A percentile compares a stretch with the other conserved stretches of the same genome.
Evolutionary conservation across 2,329 filamentous ascomycete genomes (phyloP).

Genomic region (Dactylonectria macrodidyma): DNA sequence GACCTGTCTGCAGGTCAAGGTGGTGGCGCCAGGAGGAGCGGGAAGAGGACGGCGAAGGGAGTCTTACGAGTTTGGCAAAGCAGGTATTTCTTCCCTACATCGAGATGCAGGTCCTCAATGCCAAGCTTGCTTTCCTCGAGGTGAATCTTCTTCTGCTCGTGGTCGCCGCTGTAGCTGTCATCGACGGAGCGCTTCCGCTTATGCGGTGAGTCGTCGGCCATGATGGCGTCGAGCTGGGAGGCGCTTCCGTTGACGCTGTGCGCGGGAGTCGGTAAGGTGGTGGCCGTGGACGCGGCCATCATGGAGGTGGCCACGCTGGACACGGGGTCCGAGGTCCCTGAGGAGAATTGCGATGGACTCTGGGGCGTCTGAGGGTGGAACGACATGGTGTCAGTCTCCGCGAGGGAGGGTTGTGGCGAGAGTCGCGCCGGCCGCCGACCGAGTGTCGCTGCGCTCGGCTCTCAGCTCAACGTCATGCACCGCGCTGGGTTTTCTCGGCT

Average conservation of each 20-base stretch:
- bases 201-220: conserved; percentile 68
- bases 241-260: conserved; percentile 73
- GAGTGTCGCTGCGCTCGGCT: conserved; percentile 53
- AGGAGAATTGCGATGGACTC: conserved; percentile 75
- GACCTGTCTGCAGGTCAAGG: conserved; percentile 40
- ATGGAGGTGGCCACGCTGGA: conserved; percentile 68
- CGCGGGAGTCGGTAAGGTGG: conserved; percentile 73
- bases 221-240: conserved; percentile 61
- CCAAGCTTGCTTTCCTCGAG: conserved; percentile 73
- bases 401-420: conserved; percentile 49
- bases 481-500: conserved; percentile 47
- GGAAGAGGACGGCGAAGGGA: conserved; percentile 61
- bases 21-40: conserved; percentile 45
- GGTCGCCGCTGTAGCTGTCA: conserved; percentile 69
- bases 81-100: conserved; percentile 78
- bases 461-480: conserved; percentile 52
- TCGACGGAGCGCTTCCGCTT: conserved; percentile 75
- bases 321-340: conserved; percentile 66
- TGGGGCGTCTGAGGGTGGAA: conserved; percentile 78
- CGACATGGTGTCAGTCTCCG: conserved; percentile 69
- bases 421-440: conserved; percentile 53
- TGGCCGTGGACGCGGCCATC: conserved; percentile 64
- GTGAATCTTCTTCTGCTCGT: conserved; percentile 74
- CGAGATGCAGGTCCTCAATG: conserved; percentile 76
- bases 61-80: conserved; percentile 78